phyloP scores from a whole-genome alignment of 257 asterid genomes.

The Capsicum baccatum region DNA sequence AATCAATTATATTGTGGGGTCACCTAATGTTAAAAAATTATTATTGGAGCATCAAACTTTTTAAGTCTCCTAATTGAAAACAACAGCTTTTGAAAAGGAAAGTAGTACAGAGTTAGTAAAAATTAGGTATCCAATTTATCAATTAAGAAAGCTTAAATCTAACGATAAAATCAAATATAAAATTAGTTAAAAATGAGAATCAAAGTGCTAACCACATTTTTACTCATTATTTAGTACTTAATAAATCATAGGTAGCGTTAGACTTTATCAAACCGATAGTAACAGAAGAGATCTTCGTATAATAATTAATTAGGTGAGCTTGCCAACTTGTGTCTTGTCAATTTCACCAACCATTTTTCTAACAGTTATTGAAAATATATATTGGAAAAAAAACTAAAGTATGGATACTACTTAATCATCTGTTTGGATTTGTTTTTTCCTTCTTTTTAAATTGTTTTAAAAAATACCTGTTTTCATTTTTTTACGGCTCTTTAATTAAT shows the following conservation, averaged over 20 bases:
- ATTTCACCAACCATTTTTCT: neutral
- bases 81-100: neutral
- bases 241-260: neutral
- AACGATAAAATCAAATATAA: neutral
- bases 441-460: too few relatives aligned
- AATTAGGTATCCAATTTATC: neutral
- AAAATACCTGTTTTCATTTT: too few relatives aligned
- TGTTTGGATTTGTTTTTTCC: too few relatives aligned
- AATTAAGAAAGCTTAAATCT: neutral
- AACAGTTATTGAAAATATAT: neutral
- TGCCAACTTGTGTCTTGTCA: neutral
- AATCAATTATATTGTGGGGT: neutral
- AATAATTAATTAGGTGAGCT: neutral
- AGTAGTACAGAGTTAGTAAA: neutral
- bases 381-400: neutral
- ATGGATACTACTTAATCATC: too few relatives aligned
- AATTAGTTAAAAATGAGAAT: constrained; percentile 9
- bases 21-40: neutral
- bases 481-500: too few relatives aligned
- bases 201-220: neutral
- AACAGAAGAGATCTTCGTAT: neutral
- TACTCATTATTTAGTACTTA: neutral
- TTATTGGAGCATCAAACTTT: neutral
- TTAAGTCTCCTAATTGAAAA: neutral
- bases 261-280: neutral